Evolutionary conservation across 305 asterid species (phyloP), one percentile per base, ranked within the genome.

Genomic region (Solanum aculeatissimum): DNA sequence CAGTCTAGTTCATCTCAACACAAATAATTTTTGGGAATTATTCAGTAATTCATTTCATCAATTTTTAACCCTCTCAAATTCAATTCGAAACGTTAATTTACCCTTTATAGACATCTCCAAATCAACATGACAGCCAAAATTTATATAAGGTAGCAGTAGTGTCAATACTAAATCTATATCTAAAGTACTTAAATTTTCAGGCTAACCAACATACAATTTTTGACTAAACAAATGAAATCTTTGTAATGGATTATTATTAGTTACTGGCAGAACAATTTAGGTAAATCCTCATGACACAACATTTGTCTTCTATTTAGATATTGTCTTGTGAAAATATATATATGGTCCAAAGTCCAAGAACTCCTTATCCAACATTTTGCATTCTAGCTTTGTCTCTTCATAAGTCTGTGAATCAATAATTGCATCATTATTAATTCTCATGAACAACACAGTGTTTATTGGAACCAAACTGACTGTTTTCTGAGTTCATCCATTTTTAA

Each of bases 361-460:
- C 63, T 63, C 74, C 40, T 42, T 82, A 43, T 16, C 74, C 84
- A 16, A 6, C 63, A 63, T 63, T 69, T 69, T 55, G 38, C 58
- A 85, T 53, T 65, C 16, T 66, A 68, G 68, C 78, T 81, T 86
- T 87, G 88, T 90, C 90, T 86, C 90, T 89, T 82, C 78, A 82
- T 47, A 49, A 71, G 27, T 81, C 19, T 63, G 77, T 63, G 58
- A 82, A 60, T 90, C 89, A 90, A 89, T 90, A 89, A 90, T 89
- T 62, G 81, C 84, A 68, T 60, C 82, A 87, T 88, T 83, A 85
- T 89, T 77, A 68, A 68, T 35, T 90, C 89, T 81, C 88, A 86
- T 65, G 87, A 51, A 80, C 43, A 68, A 72, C 86, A 85, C 66
- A 81, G 45, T 42, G 62, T 63, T 25, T 62, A 32, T 45, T 82